Base-by-base conservation (phyloP, 345 rosid genomes). In the Passiflora organensis region DNA sequence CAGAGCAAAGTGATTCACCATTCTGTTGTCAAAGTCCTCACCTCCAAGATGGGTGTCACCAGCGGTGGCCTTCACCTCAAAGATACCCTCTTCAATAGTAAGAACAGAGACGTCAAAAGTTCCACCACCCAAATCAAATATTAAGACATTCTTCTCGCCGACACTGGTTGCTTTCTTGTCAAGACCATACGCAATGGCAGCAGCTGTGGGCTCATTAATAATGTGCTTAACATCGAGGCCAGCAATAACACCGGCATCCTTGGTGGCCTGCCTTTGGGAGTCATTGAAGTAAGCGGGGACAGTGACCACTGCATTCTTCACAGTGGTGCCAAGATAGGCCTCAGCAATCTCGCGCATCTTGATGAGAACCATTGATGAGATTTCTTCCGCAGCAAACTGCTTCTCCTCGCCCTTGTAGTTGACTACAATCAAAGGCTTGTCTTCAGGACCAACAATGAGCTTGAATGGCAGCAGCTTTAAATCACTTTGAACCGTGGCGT, bases 371-470 rank as follows among this genome's bases (percentile, higher is more conserved):
- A 66, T 66, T 0, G 70, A 66, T 23, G 64, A 58, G 17, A 65
- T 65, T 53, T 65, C 70, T 44, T 65, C 70, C 0, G 70, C 70
- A 20, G 59, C 2, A 46, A 58, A 65, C 20, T 51, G 57, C 6
- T 58, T 58, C 48, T 65, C 70, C 48, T 65, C 64, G 39, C 64
- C 70, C 64, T 58, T 58, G 48, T 58, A 52, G 8, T 22, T 51
- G n/a, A 65, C 70, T 18, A 36, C 64, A 58, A 65, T 65, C 70
- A 66, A 58, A 1, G 70, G 70, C 64, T 66, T 66, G 19, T 65
- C 70, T 9, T 41, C 70, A 6, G 70, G 41, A 17, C 70, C 59
- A 0, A 64, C 13, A 23, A 66, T 23, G 18, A 66, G 49, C 58
- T 66, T 66, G 34, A 66, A 66, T 0, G 70, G 70, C 70, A 59